Percentiles rank a stretch among this genome's conserved stretches.
Evolutionary conservation across 805 yeast genomes (phyloP).

Genomic region (Kluyveromyces dobzhanskii): DNA sequence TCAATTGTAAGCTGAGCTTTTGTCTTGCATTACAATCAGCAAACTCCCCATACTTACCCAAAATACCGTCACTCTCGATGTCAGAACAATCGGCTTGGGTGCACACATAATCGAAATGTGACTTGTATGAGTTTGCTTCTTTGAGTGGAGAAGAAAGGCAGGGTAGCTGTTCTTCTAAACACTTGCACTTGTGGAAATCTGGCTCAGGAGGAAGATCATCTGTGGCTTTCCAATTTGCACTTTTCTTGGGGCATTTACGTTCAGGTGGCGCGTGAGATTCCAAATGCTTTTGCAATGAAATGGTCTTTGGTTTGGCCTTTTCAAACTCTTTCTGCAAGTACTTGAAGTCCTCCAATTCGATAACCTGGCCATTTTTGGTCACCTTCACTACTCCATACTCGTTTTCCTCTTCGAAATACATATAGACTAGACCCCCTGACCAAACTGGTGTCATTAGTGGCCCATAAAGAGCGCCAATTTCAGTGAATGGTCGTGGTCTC

Average conservation of each 20-base stretch:
- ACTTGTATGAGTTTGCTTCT: constrained; percentile 41
- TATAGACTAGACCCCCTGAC: constrained; percentile 83
- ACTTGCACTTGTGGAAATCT: constrained; percentile 48
- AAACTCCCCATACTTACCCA: constrained; percentile 56
- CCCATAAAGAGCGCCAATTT: constrained; percentile 57
- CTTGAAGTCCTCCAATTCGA: constrained; percentile 51
- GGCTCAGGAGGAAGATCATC: constrained; percentile 62
- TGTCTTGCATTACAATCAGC: constrained; percentile 61
- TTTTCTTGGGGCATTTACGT: constrained; percentile 42
- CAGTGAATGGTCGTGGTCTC: constrained; percentile 63
- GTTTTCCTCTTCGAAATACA: constrained; percentile 74
- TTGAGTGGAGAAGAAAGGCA: constrained; percentile 50
- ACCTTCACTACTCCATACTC: constrained; percentile 62
- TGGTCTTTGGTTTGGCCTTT: constrained; percentile 39
- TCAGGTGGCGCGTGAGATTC: constrained; percentile 11
- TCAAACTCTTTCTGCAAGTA: constrained; percentile 47
- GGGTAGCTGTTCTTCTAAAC: constrained; percentile 43
- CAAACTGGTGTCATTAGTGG: constrained; percentile 66
- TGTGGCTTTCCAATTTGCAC: constrained; percentile 54
- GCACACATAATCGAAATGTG: constrained; percentile 52
- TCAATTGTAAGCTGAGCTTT: constrained; percentile 52
- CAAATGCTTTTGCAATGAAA: constrained; percentile 24
- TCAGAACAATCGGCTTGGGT: constrained; percentile 49
- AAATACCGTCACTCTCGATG: constrained; percentile 47
- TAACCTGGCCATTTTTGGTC: constrained; percentile 34